These are phyloP conservation scores for Scedosporium aurantiacum DNA, from an alignment of 2,329 filamentous ascomycete genomes.

Conservation along the genomic window DNA sequence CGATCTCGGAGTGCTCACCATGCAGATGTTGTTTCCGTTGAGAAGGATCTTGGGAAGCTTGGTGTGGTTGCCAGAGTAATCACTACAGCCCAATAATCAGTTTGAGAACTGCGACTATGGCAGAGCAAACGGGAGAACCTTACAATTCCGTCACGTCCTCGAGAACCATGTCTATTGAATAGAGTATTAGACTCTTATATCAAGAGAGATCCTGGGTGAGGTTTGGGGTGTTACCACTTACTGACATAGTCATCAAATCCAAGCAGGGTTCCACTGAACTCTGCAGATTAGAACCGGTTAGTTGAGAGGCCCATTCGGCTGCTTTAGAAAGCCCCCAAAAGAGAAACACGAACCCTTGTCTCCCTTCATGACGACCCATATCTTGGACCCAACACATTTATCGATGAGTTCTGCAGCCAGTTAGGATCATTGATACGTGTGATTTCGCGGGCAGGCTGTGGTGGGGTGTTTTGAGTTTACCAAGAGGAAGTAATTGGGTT, in stretches of 20 bases:
- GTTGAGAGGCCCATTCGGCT: constrained; percentile 8
- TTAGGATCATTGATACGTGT: not conserved
- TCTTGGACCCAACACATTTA: constrained; percentile 94
- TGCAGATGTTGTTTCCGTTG: constrained; percentile 98
- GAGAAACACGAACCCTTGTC: constrained; percentile 64
- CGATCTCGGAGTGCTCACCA: constrained; percentile 48
- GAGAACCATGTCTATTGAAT: constrained; percentile 76
- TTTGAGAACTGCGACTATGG: not conserved
- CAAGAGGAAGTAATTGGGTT: constrained; percentile 56
- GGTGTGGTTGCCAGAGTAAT: constrained; percentile 78
- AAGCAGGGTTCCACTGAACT: constrained; percentile 88
- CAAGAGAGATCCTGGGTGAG: not conserved
- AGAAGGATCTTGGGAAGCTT: constrained; percentile 90
- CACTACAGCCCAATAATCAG: constrained; percentile 39
- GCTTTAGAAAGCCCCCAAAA: not conserved
- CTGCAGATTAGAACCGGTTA: constrained; percentile 32
- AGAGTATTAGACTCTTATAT: constrained; percentile 12
- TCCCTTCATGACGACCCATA: constrained; percentile 99
- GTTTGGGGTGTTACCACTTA: constrained; percentile 53
- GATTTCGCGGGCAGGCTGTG: not conserved
- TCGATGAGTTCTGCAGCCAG: constrained; percentile 77
- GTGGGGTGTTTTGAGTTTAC: constrained; percentile 28
- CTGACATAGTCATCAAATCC: constrained; percentile 99
- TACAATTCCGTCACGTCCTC: constrained; percentile 97
- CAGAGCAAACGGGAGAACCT: constrained; percentile 16